These are phyloP conservation scores for Podaxis sp. DNA, from an alignment of 768 basidiomycete species.

Conservation along the genomic window DNA sequence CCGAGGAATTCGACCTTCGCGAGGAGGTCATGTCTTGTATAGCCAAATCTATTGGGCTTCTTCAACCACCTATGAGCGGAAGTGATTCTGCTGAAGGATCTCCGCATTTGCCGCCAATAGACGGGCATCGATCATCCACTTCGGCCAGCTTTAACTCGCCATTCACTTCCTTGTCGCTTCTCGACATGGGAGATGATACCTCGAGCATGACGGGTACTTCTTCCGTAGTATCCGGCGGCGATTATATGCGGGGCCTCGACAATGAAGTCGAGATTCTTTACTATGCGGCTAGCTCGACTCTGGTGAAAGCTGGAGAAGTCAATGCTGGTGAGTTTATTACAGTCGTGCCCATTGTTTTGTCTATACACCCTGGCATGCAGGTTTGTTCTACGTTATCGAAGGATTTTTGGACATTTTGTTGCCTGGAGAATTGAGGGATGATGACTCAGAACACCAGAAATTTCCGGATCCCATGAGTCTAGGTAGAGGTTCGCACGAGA, in stretches of 20 bases:
- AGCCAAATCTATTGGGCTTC: slow-evolving; percentile 92
- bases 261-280: slow-evolving; percentile 96
- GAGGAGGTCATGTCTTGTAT: slow-evolving; percentile 98
- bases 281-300: slow-evolving; percentile 79
- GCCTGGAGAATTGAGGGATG: slow-evolving; percentile 38
- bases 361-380: slow-evolving; percentile 32
- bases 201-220: slow-evolving; percentile 65
- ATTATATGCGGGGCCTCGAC: slow-evolving; percentile 79
- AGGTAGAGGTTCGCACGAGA: slow-evolving; percentile 4
- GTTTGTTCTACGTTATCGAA: slow-evolving; percentile 92
- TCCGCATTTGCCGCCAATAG: slow-evolving; percentile 50
- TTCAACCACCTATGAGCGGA: slow-evolving; percentile 78
- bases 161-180: slow-evolving; percentile 68
- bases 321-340: slow-evolving; percentile 58
- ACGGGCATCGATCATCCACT: slow-evolving; percentile 28
- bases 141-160: slow-evolving; percentile 53
- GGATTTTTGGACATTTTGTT: slow-evolving; percentile 92
- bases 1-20: slow-evolving; percentile 87
- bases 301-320: slow-evolving; percentile 87
- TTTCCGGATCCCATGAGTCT: slow-evolving; percentile 14
- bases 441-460: slow-evolving; percentile 18
- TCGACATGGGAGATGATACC: slow-evolving; percentile 66
- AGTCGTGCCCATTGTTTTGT: not conserved
- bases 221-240: slow-evolving; percentile 42
- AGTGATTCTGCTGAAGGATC: slow-evolving; percentile 63